phyloP scores from a whole-genome alignment of 2,329 filamentous ascomycete genomes.

The Venturia carpophila region DNA sequence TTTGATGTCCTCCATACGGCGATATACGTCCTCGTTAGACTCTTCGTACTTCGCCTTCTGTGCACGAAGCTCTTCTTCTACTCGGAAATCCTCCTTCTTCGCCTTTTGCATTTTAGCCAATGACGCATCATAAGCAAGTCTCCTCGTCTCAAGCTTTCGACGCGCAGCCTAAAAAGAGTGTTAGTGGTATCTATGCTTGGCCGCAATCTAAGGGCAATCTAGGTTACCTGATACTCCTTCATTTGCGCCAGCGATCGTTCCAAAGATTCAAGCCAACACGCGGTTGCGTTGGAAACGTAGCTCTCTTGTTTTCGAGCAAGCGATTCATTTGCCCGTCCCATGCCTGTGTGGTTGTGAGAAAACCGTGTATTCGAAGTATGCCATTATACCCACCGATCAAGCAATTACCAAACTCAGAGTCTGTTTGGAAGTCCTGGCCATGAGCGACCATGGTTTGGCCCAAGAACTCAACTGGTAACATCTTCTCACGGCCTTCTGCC shows the following conservation, averaged over 20 bases:
- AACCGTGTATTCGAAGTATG: neutral
- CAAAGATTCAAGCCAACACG: conserved; percentile 83
- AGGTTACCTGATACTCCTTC: conserved; percentile 85
- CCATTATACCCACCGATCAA: conserved; percentile 34
- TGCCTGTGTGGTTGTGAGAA: conserved; percentile 40
- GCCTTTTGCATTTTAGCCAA: conserved; percentile 86
- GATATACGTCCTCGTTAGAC: conserved; percentile 80
- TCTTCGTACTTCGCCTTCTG: conserved; percentile 97
- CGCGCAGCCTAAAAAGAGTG: conserved; percentile 53
- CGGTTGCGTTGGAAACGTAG: conserved; percentile 69
- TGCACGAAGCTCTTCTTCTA: conserved; percentile 83
- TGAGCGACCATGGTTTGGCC: conserved; percentile 81
- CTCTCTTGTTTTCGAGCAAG: conserved; percentile 78
- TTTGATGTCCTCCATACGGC: conserved; percentile 94
- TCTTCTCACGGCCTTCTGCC: conserved; percentile 81
- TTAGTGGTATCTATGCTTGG: conserved; percentile 21
- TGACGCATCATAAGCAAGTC: conserved; percentile 84
- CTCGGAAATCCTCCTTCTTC: conserved; percentile 85
- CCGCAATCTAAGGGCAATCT: conserved; percentile 20
- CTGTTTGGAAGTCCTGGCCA: conserved; percentile 83
- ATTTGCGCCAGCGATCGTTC: conserved; percentile 86
- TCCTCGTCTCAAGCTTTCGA: conserved; percentile 87
- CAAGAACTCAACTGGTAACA: conserved; percentile 67
- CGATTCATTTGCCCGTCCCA: conserved; percentile 82
- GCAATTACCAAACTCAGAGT: conserved; percentile 86